These are phyloP conservation scores for Fulvia fulva DNA, from an alignment of 2,329 filamentous ascomycete species.

Conservation along the genomic window DNA sequence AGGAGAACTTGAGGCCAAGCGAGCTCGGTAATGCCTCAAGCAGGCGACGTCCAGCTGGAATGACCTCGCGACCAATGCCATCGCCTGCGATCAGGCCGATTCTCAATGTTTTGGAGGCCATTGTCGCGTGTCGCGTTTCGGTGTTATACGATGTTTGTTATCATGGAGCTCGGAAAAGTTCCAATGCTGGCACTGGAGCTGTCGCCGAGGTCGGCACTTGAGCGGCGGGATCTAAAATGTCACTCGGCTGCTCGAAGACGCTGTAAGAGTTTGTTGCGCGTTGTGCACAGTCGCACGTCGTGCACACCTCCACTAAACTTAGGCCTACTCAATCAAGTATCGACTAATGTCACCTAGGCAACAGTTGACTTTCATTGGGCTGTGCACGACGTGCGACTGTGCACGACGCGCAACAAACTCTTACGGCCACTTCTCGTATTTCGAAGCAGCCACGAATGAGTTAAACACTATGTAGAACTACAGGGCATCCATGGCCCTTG, in stretches of 20 bases:
- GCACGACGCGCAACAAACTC: not conserved
- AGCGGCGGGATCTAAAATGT: too few relatives aligned
- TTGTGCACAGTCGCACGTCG: too few relatives aligned
- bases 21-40: constrained; percentile 91
- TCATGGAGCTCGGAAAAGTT: not conserved
- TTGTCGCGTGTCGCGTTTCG: not conserved
- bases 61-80: constrained; percentile 97
- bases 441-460: too few relatives aligned
- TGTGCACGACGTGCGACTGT: not conserved
- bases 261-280: too few relatives aligned
- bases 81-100: constrained; percentile 85
- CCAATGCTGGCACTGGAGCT: not conserved
- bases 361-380: not conserved
- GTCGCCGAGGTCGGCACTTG: not conserved
- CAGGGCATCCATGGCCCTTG: too few relatives aligned
- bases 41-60: constrained; percentile 83
- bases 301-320: too few relatives aligned
- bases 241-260: too few relatives aligned
- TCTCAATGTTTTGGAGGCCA: constrained; percentile 1
- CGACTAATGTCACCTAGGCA: not conserved
- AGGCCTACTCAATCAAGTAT: too few relatives aligned
- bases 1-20: constrained; percentile 89
- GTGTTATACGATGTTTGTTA: not conserved
- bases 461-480: too few relatives aligned
- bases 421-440: too few relatives aligned